Percentiles rank a stretch among this genome's conserved stretches.
Conservation (phyloP, 805 yeast genomes). For the Ogataea degrootiae region DNA sequence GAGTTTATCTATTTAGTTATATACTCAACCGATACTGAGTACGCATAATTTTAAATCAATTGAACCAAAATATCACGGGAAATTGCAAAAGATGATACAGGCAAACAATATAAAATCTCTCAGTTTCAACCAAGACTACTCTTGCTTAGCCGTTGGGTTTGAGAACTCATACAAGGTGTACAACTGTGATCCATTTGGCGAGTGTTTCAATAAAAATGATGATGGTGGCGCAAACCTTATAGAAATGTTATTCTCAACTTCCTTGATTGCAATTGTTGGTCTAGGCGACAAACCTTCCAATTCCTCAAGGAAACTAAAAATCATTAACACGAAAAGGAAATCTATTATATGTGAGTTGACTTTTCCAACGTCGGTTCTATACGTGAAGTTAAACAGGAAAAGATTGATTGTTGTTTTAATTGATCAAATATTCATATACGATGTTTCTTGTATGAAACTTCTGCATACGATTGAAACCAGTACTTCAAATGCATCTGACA, state of each 20-base stretch:
- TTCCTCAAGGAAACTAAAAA: slow-evolving; percentile 76
- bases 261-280: slow-evolving; percentile 80
- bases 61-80: too few species aligned
- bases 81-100: slow-evolving; percentile 3
- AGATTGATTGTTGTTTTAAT: slow-evolving; percentile 71
- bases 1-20: too few species aligned
- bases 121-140: slow-evolving; percentile 81
- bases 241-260: slow-evolving; percentile 88
- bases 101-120: slow-evolving; percentile 9
- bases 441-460: slow-evolving; percentile 83
- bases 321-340: slow-evolving; percentile 77
- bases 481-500: slow-evolving; percentile 28
- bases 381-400: slow-evolving; percentile 75
- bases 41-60: too few species aligned
- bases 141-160: slow-evolving; percentile 74
- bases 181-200: slow-evolving; percentile 85
- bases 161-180: slow-evolving; percentile 64
- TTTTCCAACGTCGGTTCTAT: slow-evolving; percentile 71
- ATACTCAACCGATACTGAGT: too few species aligned
- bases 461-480: slow-evolving; percentile 63
- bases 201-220: slow-evolving; percentile 46
- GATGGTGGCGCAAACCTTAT: slow-evolving; percentile 63
- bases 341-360: slow-evolving; percentile 80
- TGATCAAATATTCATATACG: slow-evolving; percentile 84
- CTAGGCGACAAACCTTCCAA: slow-evolving; percentile 63